Evolutionary conservation across 306 rosid genomes (phyloP), one percentile per base, ranked within the genome.

Genomic region (Acacia melanoxylon): DNA sequence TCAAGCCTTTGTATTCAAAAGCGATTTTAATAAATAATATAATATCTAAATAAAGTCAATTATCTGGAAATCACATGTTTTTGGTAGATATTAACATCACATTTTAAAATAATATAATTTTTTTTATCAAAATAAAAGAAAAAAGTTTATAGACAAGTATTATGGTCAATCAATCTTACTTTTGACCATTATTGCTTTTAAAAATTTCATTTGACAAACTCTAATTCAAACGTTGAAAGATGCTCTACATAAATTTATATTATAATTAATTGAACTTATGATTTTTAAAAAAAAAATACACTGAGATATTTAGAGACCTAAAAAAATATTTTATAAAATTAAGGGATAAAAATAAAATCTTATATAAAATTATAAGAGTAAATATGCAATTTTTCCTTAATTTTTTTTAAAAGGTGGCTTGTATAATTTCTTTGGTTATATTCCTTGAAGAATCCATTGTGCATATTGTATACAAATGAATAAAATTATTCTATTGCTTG

Each of bases 401-500:
- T 46, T 16, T 49, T 49, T 49, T 49, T 5, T 4, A 4, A 13
- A 14, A 49, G n/a, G 20, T 0, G 56, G n/a, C 19, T 49, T 13
- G 15, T 49, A 49, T 49, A 3, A 12, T 48, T 48, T 48, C 4
- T 48, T 48, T 14, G 52, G 17, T 3, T 48, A 2, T 14, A 48
- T 12, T 10, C 16, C 52, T 48, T 48, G 16, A 16, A 48, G 52
- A 48, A 48, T 48, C 52, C 52, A 48, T 4, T 48, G 52, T 14
- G 52, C 52, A 48, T 48, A 48, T 14, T 48, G 56, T n/a, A 49
- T 49, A 49, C 20, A 49, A 49, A 16, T 49, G n/a, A 49, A 49
- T 49, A 49, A 49, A 49, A 49, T 82, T 63, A 69, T 76, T 56
- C 52, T 62, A 31, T 77, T 81, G 70, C 59, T 9, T 77, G 19